Evolutionary conservation across 257 asterid genomes (phyloP), one percentile per base, ranked within the genome.

Genomic region (Petrea volubilis): DNA sequence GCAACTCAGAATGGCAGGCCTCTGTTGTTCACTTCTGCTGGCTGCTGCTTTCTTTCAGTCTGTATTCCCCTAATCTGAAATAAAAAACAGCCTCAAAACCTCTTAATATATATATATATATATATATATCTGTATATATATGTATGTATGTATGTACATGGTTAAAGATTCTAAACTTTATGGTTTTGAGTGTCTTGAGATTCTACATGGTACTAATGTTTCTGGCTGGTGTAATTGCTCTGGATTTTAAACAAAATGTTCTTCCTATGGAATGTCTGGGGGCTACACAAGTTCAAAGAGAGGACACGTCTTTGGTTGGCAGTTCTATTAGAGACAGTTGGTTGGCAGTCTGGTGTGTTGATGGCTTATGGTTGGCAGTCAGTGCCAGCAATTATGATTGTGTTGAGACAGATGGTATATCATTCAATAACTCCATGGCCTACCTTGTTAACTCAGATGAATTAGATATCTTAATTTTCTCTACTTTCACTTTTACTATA

Each of bases 301-400:
- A 27, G 21, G 15, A 33, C 41, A 24, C 46, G 17, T 70, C 67
- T 50, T 68, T 38, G 18, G 34, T 9, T 34, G 53, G 41, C 56
- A 38, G 11, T 40, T 10, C 15, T n/a, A 40, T 36, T 46, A 36
- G 51, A 21, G 51, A 67, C 25, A 23, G n/a, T 18, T 21, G 38
- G 17, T 34, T 53, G 43, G 41, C 28, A 25, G 31, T 24, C 33
- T 14, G 28, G 36, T 51, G 64, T 14, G 28, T 23, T 51, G 64
- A 56, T 51, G 31, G 49, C 55, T 13, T 28, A 24, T 13, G 5
- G 38, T 68, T 56, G 55, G 55, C 74, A 52, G 64, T 61, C 7
- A 2, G 29, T 29, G 29, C 21, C 23, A 34, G 27, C 64, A 53
- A 36, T 68, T 68, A 58, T 23, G 64, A 68, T 36, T 38, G 3